Conservation (phyloP, 768 basidiomycete genomes). For the Gloeostereum incarnatum region DNA sequence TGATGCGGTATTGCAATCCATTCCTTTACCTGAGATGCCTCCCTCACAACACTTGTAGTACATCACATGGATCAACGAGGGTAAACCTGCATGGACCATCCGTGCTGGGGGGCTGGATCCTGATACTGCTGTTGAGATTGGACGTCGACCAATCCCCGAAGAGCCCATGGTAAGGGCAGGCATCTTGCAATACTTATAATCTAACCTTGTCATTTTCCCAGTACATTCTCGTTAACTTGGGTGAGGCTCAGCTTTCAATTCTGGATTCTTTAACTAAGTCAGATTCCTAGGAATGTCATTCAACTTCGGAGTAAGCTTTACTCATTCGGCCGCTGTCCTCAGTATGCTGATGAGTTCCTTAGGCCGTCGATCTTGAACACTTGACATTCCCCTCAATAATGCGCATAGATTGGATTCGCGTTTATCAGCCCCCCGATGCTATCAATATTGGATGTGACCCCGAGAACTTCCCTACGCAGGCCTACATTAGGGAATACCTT, state of each 20-base stretch:
- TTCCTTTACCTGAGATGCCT: constrained; percentile 1
- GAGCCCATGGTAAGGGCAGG: constrained; percentile 53
- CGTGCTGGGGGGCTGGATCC: constrained; percentile 42
- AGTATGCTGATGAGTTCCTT: too few species aligned
- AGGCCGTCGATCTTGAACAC: constrained; percentile 32
- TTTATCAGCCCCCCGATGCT: constrained; percentile 35
- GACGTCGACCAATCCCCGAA: constrained; percentile 42
- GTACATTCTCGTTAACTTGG: constrained; percentile 44
- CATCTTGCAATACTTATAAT: constrained; percentile 8
- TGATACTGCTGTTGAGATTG: constrained; percentile 36
- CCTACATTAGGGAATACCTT: constrained; percentile 31
- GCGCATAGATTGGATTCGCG: constrained; percentile 45
- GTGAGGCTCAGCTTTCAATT: too few species aligned
- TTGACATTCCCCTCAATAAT: constrained; percentile 48
- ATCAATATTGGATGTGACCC: constrained; percentile 46
- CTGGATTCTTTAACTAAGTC: too few species aligned
- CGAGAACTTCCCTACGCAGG: constrained; percentile 31
- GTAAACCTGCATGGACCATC: constrained; percentile 51
- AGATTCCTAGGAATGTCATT: constrained; percentile 46
- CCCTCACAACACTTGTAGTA: constrained; percentile 27
- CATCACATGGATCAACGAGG: constrained; percentile 55
- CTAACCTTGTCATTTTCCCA: constrained; percentile 17
- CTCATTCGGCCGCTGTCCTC: too few species aligned
- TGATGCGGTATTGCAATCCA: constrained; percentile 28
- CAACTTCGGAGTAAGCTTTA: constrained; percentile 42